Base-by-base conservation (phyloP, 345 rosid species). In the Garcia nutans region DNA sequence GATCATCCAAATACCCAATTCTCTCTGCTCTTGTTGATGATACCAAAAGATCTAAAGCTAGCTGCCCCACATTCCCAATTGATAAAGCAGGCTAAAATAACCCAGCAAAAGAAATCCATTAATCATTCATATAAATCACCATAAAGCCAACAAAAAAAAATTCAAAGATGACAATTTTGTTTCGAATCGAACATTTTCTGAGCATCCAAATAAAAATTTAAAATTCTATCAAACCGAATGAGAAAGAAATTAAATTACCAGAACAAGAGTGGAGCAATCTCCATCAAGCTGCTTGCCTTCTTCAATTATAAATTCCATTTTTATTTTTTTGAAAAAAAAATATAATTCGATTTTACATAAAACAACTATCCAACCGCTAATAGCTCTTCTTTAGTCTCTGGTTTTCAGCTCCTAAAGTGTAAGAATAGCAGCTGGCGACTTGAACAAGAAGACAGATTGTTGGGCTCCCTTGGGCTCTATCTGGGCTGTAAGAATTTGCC, bases 31-130 rank as follows among this genome's bases (percentile, higher is more conserved):
- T 80, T 23, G 77, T 86, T 1, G 96, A 87, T 12, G 98, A 89
- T n/a, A 96, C 89, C 77, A 96, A 73, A 55, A 93, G 84, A 88
- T 96, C 99, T 76, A 89, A 87, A 1, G 96, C 97, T 10, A 96
- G 85, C 83, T 96, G 96, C 56, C 97, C 98, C 58, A 92, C 98
- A 77, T 93, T 96, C 74, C 99, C 98, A 50, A 90, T 88, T 56
- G 97, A 96, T 69, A 96, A 74, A 33, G 98, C 98, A 47, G 98
- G 99, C 97, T 96, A 41, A 19, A 5, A 37, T 12, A 68, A 28
- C 41, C 3, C 58, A 0, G 10, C 19, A 56, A 44, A 57, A 49
- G 22, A 49, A 57, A 16, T 45, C 55, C 19, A 28, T 41, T 19
- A 61, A 65, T 16, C 15, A 11, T 37, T 28, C 24, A n/a, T 23